Base-by-base conservation (phyloP, 441 rosid genomes). In the Mallotus japonicus region DNA sequence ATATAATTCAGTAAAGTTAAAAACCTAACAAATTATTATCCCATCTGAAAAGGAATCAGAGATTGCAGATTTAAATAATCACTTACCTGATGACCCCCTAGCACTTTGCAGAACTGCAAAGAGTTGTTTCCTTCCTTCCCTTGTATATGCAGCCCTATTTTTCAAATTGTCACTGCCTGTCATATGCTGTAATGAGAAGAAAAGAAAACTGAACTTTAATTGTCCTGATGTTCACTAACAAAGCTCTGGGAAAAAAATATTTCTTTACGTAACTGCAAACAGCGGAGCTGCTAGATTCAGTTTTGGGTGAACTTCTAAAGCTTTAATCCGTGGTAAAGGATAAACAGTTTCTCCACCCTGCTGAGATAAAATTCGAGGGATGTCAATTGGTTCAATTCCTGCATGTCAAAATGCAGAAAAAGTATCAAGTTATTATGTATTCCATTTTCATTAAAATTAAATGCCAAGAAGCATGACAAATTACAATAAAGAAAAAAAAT, bases 41-140 rank as follows among this genome's bases (percentile, higher is more conserved):
- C 16, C 47, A 65, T 16, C 59, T 28, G n/a, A 46, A 34, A 42
- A 71, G 62, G 50, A 75, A 64, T 59, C 56, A 9, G 17, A 42
- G 72, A 61, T 40, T 17, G 65, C 37, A 65, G 71, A 67, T 50
- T 77, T 65, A 69, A 54, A 42, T 46, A 76, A 78, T 57, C 28
- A 74, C 70, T 85, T 80, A 96, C 99, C 99, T 88, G 99, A 94
- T 73, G 99, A 96, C 67, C 98, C 99, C 84, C 95, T 91, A 42
- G 98, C 98, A 90, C 95, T 94, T 84, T 96, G 99, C 84, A 96
- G 82, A 83, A 96, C 97, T 67, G 98, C 90, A 85, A 96, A 96
- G 28, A 96, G 98, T 77, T 92, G 99, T 76, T 92, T 96, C 82
- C 99, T 91, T 80, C 98, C 99, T 82, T 90, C 99, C 83, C 97